Percentiles rank a stretch among this genome's conserved stretches.
These are phyloP conservation scores for Dactylellina drechsleri DNA, from an alignment of 2,329 filamentous ascomycete species.

Conservation along the genomic window DNA sequence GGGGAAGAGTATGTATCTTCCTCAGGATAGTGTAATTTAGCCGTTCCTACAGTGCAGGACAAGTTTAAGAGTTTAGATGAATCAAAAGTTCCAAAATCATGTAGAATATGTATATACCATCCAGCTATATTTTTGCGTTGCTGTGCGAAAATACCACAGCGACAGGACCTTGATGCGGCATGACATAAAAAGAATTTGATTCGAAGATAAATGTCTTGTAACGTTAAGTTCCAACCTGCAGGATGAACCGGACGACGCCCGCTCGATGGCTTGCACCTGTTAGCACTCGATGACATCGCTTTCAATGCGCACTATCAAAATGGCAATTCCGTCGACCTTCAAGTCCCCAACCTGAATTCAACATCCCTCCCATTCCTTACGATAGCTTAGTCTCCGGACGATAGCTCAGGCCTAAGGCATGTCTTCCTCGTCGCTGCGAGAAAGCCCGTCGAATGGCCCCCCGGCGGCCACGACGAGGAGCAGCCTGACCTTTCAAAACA, in stretches of 20 bases:
- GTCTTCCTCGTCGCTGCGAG: constrained; percentile 33
- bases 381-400: no score
- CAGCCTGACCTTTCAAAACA: constrained; percentile 40
- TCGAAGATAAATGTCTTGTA: not conserved
- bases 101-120: no score
- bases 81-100: no score
- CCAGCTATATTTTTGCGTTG: not conserved
- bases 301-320: constrained; percentile 13
- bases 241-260: not conserved
- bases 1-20: not conserved
- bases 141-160: not conserved
- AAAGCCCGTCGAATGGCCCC: constrained; percentile 34
- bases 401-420: constrained; percentile 4
- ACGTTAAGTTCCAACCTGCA: not conserved
- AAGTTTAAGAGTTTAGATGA: not conserved
- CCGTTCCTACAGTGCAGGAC: not conserved
- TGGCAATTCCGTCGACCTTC: constrained; percentile 31
- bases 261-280: constrained; percentile 30
- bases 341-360: constrained; percentile 28
- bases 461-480: constrained; percentile 12
- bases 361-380: not conserved
- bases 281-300: constrained; percentile 6
- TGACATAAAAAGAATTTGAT: constrained; percentile 1
- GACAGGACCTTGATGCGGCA: not conserved
- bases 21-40: not conserved